Evolutionary conservation across 2,329 filamentous ascomycete genomes (phyloP).

Genomic region (Orbilia blumenaviensis): DNA sequence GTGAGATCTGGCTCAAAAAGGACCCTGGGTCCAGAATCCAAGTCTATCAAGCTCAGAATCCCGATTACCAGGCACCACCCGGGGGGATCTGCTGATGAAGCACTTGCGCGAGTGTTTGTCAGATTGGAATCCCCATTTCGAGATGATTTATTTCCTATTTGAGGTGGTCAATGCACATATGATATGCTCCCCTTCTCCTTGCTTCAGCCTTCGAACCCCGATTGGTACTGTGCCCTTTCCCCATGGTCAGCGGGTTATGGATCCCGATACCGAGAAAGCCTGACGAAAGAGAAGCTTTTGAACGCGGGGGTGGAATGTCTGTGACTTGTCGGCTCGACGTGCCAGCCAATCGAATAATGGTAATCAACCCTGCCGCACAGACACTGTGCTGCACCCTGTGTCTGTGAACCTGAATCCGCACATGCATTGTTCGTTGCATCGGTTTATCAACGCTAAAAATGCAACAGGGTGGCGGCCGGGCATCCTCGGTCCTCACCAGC

Average conservation of each 20-base stretch:
- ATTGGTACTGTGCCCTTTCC: too few species aligned
- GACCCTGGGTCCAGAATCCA: slow-evolving; percentile 7
- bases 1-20: background rate
- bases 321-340: background rate
- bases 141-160: background rate
- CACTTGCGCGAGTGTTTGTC: slow-evolving; percentile 5
- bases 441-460: slow-evolving; percentile 33
- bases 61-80: background rate
- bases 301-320: background rate
- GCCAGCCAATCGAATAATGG: slow-evolving; percentile 1
- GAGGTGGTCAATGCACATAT: background rate
- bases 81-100: background rate
- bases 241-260: too few species aligned
- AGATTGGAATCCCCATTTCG: background rate
- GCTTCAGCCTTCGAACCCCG: background rate
- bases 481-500: background rate
- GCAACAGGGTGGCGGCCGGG: slow-evolving; percentile 17
- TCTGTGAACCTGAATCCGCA: background rate
- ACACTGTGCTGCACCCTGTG: background rate
- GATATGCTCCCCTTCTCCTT: background rate
- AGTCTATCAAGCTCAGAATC: background rate
- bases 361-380: background rate
- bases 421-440: background rate
- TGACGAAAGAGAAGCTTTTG: background rate
- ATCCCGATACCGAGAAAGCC: background rate